phyloP scores from a whole-genome alignment of 352 stramenopile species.

The Phytophthora meadii region DNA sequence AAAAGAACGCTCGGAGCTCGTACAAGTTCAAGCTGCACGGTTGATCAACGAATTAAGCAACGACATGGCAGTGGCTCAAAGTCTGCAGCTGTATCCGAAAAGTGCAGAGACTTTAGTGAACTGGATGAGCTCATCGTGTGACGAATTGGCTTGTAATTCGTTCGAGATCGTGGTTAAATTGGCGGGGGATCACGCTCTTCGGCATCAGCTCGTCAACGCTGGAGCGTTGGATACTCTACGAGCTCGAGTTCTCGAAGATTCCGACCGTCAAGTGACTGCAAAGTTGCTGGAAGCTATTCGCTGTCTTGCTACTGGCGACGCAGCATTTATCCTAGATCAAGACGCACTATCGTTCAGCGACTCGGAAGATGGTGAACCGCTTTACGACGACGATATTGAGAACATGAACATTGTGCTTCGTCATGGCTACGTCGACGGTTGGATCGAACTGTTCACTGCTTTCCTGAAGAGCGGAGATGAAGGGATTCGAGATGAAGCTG shows the following conservation, averaged over 20 bases:
- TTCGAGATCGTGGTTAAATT: conserved; percentile 59
- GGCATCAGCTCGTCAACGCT: conserved; percentile 42
- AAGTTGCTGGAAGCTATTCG: conserved; percentile 64
- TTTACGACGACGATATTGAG: conserved; percentile 69
- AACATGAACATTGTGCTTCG: conserved; percentile 46
- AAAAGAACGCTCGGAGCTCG: conserved; percentile 29
- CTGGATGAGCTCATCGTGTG: conserved; percentile 48
- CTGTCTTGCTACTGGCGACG: conserved; percentile 33
- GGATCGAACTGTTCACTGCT: conserved; percentile 81
- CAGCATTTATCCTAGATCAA: conserved; percentile 51
- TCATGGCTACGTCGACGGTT: conserved; percentile 71
- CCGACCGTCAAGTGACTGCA: conserved; percentile 52
- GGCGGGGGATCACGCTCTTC: conserved; percentile 40
- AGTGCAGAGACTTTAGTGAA: conserved; percentile 43
- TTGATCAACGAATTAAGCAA: conserved; percentile 56
- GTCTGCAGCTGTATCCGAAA: conserved; percentile 34
- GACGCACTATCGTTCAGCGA: conserved; percentile 72
- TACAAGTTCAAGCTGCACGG: conserved; percentile 57
- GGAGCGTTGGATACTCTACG: conserved; percentile 56
- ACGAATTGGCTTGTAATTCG: conserved; percentile 42
- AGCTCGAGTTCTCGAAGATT: conserved; percentile 43
- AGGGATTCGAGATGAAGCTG: conserved; percentile 55
- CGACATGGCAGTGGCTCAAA: conserved; percentile 21
- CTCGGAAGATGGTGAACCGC: conserved; percentile 54
- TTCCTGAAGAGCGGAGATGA: conserved; percentile 62